A percentile compares a stretch with the other conserved stretches of the same genome.
Evolutionary conservation across 306 rosid genomes (phyloP).

Genomic region (Inga laurina): DNA sequence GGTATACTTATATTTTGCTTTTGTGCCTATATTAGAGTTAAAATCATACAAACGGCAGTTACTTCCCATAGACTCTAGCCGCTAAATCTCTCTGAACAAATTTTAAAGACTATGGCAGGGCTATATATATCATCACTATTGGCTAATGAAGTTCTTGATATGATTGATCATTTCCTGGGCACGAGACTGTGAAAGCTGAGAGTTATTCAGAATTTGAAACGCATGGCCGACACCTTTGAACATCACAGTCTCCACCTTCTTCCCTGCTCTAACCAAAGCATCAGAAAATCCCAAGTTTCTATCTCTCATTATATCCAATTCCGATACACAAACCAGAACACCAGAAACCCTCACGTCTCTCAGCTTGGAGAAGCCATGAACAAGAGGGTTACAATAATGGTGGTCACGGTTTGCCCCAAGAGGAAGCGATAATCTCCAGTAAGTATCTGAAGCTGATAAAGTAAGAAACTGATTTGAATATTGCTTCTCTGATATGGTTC

Average conservation of each 20-base stretch:
- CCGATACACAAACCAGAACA: constrained; percentile 68
- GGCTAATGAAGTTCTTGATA: constrained; percentile 49
- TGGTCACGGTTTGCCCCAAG: constrained; percentile 68
- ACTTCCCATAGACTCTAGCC: neutral
- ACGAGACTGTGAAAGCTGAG: constrained; percentile 52
- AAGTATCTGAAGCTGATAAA: constrained; percentile 60
- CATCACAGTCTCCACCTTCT: constrained; percentile 55
- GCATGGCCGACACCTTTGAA: constrained; percentile 83
- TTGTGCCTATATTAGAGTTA: neutral
- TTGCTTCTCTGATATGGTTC: constrained; percentile 64
- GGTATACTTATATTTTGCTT: neutral
- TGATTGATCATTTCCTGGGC: constrained; percentile 66
- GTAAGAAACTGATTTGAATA: constrained; percentile 51
- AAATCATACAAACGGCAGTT: neutral
- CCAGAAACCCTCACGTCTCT: constrained; percentile 49
- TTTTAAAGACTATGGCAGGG: neutral
- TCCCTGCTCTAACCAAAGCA: constrained; percentile 57
- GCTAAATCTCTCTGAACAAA: neutral
- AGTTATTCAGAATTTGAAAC: constrained; percentile 74
- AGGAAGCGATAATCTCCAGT: constrained; percentile 82
- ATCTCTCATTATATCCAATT: constrained; percentile 74
- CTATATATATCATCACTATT: constrained; percentile 3
- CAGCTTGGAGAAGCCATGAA: constrained; percentile 41
- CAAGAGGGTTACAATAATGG: constrained; percentile 73
- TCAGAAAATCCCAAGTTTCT: constrained; percentile 67